Evolutionary conservation across 805 yeast species (phyloP).

Genomic region (Metschnikowia gelsemii): DNA sequence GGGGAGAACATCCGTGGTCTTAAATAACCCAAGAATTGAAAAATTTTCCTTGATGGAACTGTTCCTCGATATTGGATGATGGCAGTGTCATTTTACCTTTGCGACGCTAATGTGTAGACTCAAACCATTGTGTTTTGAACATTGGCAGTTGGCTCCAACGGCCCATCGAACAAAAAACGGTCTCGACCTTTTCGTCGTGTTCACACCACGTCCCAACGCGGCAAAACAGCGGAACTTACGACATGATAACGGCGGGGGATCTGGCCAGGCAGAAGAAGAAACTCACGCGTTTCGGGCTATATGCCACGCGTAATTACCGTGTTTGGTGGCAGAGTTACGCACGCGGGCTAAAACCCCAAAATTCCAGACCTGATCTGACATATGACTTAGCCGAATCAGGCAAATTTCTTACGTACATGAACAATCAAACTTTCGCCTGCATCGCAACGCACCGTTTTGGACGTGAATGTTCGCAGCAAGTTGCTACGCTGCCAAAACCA

Average conservation of each 20-base stretch:
- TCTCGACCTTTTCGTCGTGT: slow-evolving; percentile 2
- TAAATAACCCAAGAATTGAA: slow-evolving; percentile 1
- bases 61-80: neutral
- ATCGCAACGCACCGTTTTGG: no score
- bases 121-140: neutral
- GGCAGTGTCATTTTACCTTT: slow-evolving; percentile 2
- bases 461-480: no score
- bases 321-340: neutral
- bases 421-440: no score
- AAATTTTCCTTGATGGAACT: neutral
- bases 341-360: no score
- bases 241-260: neutral
- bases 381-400: slow-evolving; percentile 6
- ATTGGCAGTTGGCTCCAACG: neutral
- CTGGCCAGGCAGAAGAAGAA: neutral
- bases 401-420: no score
- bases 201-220: no score
- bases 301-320: no score
- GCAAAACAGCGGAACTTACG: no score
- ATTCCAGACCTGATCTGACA: slow-evolving; percentile 1
- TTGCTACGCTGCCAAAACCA: no score
- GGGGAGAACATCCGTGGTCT: neutral
- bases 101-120: slow-evolving; percentile 1
- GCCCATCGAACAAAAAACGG: slow-evolving; percentile 1
- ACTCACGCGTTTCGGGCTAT: no score